Conservation (phyloP, 495 filamentous ascomycete genomes). For the Immersiella caudata region DNA sequence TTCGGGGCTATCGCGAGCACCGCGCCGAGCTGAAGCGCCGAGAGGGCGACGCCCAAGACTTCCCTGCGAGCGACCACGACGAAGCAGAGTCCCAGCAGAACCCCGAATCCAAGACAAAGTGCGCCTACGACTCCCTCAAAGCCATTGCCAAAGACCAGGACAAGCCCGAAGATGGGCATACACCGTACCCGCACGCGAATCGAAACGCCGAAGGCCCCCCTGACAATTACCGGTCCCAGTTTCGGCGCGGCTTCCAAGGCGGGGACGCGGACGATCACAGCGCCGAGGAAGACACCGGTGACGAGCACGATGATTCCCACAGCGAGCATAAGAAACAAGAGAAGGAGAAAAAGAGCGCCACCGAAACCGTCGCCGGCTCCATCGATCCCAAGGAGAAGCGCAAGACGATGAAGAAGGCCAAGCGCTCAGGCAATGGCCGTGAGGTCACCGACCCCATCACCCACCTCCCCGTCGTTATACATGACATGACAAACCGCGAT, state of each 20-base stretch:
- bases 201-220: constrained; percentile 30
- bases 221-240: neutral
- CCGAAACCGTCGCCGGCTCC: constrained; percentile 50
- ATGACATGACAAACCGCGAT: constrained; percentile 65
- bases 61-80: constrained; percentile 28
- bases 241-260: constrained; percentile 19
- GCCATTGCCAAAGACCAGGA: constrained; percentile 47
- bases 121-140: constrained; percentile 45
- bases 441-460: constrained; percentile 75
- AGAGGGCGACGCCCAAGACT: constrained; percentile 46
- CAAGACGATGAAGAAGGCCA: constrained; percentile 59
- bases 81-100: constrained; percentile 7
- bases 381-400: constrained; percentile 60
- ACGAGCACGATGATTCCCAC: constrained; percentile 19
- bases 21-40: constrained; percentile 51
- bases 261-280: constrained; percentile 47
- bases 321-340: constrained; percentile 23
- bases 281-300: constrained; percentile 13
- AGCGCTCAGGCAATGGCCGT: constrained; percentile 57
- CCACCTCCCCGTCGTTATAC: constrained; percentile 64
- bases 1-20: constrained; percentile 63
- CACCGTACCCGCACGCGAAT: constrained; percentile 49
- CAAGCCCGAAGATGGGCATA: constrained; percentile 32
- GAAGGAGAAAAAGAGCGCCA: constrained; percentile 49
- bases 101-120: constrained; percentile 42